Percentiles rank a stretch among this genome's conserved stretches.
Evolutionary conservation across 2,329 filamentous ascomycete genomes (phyloP).

Genomic region (Aspergillus sp.): DNA sequence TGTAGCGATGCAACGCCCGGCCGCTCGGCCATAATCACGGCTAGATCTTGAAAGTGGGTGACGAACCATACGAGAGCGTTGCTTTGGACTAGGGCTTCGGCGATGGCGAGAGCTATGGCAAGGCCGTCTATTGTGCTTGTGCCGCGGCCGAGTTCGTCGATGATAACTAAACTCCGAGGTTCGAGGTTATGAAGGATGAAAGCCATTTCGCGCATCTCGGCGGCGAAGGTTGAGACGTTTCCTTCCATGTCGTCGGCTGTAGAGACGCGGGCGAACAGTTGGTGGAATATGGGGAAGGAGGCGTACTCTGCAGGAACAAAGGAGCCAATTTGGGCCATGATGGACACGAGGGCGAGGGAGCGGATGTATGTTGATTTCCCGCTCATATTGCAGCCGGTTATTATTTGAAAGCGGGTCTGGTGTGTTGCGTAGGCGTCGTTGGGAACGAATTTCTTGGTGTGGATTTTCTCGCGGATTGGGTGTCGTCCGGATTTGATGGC

Average conservation of each 20-base stretch:
- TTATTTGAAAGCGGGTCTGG: conserved; percentile 83
- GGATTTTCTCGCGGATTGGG: conserved; percentile 76
- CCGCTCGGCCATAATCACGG: conserved; percentile 73
- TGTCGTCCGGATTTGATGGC: conserved; percentile 77
- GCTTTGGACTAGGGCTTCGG: conserved; percentile 82
- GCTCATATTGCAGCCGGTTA: conserved; percentile 98
- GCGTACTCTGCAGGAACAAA: conserved; percentile 89
- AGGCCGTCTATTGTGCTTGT: conserved; percentile 89
- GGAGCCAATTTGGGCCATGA: conserved; percentile 93
- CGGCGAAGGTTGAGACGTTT: conserved; percentile 89
- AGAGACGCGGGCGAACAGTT: conserved; percentile 85
- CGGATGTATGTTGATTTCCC: conserved; percentile 96
- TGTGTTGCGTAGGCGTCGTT: conserved; percentile 88
- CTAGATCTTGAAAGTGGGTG: conserved; percentile 87
- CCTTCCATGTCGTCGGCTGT: conserved; percentile 86
- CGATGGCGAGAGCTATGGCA: conserved; percentile 85
- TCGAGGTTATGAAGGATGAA: conserved; percentile 89
- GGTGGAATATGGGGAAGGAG: conserved; percentile 76
- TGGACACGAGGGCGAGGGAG: conserved; percentile 77
- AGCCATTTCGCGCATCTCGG: conserved; percentile 95
- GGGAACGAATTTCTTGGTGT: conserved; percentile 72
- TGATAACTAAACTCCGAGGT: conserved; percentile 74
- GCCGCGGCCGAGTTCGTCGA: conserved; percentile 90
- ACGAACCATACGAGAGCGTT: conserved; percentile 86
- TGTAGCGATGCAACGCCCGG: conserved; percentile 83